Evolutionary conservation across 75 land plant genomes (phyloP).

Genomic region (Azolla pinnata): DNA sequence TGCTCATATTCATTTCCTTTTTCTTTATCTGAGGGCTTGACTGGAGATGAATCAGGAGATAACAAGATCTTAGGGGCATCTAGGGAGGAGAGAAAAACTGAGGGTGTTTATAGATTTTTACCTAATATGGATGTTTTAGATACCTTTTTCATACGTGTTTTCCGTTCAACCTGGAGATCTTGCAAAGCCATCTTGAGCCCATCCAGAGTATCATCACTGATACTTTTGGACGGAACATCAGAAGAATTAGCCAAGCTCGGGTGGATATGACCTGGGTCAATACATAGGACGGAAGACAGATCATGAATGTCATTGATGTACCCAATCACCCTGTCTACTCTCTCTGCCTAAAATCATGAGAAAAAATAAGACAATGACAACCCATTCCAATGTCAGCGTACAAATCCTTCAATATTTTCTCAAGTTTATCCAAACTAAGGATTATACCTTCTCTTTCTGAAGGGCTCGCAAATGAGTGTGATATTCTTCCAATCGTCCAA

Average conservation of each 20-base stretch:
- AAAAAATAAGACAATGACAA: too few species aligned
- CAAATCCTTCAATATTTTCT: neutral
- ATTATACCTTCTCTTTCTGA: conserved; percentile 63
- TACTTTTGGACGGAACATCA: conserved; percentile 26
- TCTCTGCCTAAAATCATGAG: conserved; percentile 52
- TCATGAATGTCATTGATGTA: conserved; percentile 34
- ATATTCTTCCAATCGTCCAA: conserved; percentile 50
- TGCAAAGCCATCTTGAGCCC: conserved; percentile 23
- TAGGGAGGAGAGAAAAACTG: too few species aligned
- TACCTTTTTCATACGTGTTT: conserved; percentile 35
- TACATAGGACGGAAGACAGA: conserved; percentile 40
- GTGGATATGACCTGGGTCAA: conserved; percentile 47
- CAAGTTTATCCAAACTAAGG: neutral
- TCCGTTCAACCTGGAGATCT: conserved; percentile 32
- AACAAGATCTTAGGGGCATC: too few species aligned
- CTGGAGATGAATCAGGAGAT: too few species aligned
- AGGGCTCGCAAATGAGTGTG: conserved; percentile 52
- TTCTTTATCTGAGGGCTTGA: too few species aligned
- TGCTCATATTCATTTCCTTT: too few species aligned
- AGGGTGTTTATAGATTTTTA: too few species aligned
- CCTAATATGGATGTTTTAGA: neutral
- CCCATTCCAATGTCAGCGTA: too few species aligned
- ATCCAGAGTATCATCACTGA: conserved; percentile 50
- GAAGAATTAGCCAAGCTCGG: conserved; percentile 37
- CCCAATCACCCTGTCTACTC: conserved; percentile 44